These are phyloP conservation scores for Eucalyptus sideroxylon DNA, from an alignment of 345 rosid genomes.

Conservation along the genomic window DNA sequence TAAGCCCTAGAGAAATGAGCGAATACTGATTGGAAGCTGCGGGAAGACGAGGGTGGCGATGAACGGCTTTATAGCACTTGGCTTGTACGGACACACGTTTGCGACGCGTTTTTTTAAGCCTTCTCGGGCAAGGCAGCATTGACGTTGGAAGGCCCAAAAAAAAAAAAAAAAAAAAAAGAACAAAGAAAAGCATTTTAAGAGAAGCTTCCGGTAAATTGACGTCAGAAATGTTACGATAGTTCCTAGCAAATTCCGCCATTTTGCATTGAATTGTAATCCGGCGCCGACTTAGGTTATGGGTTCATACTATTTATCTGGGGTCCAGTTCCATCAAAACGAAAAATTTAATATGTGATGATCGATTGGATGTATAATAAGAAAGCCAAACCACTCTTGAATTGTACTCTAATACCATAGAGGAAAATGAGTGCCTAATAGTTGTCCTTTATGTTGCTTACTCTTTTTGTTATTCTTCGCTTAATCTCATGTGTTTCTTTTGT, in stretches of 20 bases:
- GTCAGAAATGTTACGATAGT: no score
- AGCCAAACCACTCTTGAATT: not conserved
- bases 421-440: not conserved
- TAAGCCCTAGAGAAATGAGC: no score
- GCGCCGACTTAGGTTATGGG: not conserved
- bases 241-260: not conserved
- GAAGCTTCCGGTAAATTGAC: no score
- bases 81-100: not conserved
- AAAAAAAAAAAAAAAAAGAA: not conserved
- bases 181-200: not conserved
- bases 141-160: not conserved
- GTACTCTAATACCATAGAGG: not conserved
- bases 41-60: no score
- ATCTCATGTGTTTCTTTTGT: not conserved
- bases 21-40: no score
- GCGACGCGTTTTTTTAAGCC: not conserved
- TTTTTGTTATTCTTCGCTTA: not conserved
- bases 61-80: no score
- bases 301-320: not conserved
- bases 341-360: not conserved
- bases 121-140: not conserved
- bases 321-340: not conserved
- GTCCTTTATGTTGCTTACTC: not conserved
- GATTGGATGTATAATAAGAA: not conserved
- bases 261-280: not conserved